These are phyloP conservation scores for Podospora appendiculata DNA, from an alignment of 495 filamentous ascomycete species.

Conservation along the genomic window DNA sequence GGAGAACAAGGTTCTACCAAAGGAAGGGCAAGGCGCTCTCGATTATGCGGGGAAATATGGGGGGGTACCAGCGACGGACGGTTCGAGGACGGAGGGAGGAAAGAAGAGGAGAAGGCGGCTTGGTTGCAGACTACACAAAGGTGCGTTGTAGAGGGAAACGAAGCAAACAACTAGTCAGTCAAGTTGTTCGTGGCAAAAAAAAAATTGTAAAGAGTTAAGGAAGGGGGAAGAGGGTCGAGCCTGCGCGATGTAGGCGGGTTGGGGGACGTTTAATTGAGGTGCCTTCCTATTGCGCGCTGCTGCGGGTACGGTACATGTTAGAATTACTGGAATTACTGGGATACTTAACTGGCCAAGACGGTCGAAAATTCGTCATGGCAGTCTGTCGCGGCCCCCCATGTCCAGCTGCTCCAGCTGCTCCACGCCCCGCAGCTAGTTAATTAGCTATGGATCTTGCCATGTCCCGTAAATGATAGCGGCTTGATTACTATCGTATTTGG, in stretches of 20 bases:
- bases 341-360: too few species aligned
- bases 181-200: constrained; percentile 1
- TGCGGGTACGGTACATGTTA: neutral
- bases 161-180: too few species aligned
- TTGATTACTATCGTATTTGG: too few species aligned
- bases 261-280: constrained; percentile 4
- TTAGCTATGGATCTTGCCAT: neutral
- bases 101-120: too few species aligned
- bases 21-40: too few species aligned
- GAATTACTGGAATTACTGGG: too few species aligned
- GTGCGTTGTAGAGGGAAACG: too few species aligned
- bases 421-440: neutral
- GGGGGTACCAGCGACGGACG: too few species aligned
- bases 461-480: too few species aligned
- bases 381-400: neutral
- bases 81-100: too few species aligned
- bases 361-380: constrained; percentile 2
- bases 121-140: too few species aligned
- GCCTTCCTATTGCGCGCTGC: neutral
- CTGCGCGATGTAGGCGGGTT: neutral
- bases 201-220: neutral
- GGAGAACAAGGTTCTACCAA: neutral
- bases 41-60: too few species aligned
- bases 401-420: neutral
- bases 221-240: neutral